Percentiles rank a stretch among this genome's conserved stretches.
Evolutionary conservation across 2,329 filamentous ascomycete species (phyloP).

Genomic region (Thielaviopsis euricoi): DNA sequence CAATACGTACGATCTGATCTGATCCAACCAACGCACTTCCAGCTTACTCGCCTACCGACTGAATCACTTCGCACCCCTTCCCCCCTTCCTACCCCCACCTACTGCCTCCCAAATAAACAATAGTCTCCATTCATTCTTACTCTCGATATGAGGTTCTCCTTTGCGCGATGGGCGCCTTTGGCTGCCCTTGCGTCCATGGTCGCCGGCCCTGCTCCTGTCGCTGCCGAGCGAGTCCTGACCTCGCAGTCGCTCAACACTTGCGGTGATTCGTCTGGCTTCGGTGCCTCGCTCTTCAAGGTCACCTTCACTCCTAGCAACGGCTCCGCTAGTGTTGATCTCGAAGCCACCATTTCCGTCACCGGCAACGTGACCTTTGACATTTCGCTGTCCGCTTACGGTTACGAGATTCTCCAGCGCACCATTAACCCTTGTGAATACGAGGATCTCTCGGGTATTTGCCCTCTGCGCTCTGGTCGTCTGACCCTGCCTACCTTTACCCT

Average conservation of each 20-base stretch:
- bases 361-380: slow-evolving; percentile 69
- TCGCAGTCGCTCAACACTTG: slow-evolving; percentile 77
- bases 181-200: slow-evolving; percentile 11
- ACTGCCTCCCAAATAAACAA: too few species aligned
- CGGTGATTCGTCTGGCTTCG: slow-evolving; percentile 70
- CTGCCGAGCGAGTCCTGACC: slow-evolving; percentile 49
- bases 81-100: too few species aligned
- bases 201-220: slow-evolving; percentile 24
- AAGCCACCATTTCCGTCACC: slow-evolving; percentile 66
- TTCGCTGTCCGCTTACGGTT: slow-evolving; percentile 68
- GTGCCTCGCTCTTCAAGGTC: slow-evolving; percentile 78
- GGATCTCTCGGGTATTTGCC: slow-evolving; percentile 62
- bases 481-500: slow-evolving; percentile 54
- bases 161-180: slow-evolving; percentile 24
- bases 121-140: too few species aligned
- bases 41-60: too few species aligned
- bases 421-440: slow-evolving; percentile 57
- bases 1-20: too few species aligned
- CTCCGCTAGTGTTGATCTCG: slow-evolving; percentile 56
- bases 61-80: too few species aligned
- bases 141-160: slow-evolving; percentile 30
- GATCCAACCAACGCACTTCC: too few species aligned
- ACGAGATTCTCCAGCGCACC: slow-evolving; percentile 46
- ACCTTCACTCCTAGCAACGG: slow-evolving; percentile 60
- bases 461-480: slow-evolving; percentile 65